Evolutionary conservation across 2,329 filamentous ascomycete genomes (phyloP).

Genomic region (Ophiostoma populinum): DNA sequence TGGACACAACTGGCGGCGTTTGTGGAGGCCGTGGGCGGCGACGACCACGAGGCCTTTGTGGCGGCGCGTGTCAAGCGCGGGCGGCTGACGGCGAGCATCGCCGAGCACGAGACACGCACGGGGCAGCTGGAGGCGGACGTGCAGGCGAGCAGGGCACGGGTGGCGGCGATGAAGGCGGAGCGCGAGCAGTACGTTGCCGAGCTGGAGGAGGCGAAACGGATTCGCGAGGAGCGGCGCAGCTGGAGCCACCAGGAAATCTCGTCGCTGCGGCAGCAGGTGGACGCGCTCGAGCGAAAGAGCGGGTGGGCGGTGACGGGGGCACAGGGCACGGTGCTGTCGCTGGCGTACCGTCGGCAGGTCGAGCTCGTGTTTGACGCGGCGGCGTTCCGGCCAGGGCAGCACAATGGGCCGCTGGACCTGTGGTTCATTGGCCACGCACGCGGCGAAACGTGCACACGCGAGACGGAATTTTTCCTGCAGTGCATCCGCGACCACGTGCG

Average conservation of each 20-base stretch:
- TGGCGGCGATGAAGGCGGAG: constrained; percentile 44
- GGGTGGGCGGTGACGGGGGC: constrained; percentile 59
- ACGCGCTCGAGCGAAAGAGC: constrained; percentile 44
- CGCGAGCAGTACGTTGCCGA: constrained; percentile 56
- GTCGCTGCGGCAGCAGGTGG: constrained; percentile 47
- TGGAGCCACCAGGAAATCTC: constrained; percentile 75
- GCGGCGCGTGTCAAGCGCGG: constrained; percentile 52
- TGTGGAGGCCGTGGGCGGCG: constrained; percentile 60
- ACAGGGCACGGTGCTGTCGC: constrained; percentile 44
- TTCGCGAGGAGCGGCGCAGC: constrained; percentile 75
- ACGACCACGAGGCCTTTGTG: constrained; percentile 64
- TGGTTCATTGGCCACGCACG: constrained; percentile 49
- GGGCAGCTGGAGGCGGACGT: constrained; percentile 49
- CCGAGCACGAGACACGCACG: constrained; percentile 50
- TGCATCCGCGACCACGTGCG: constrained; percentile 52
- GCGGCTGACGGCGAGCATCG: constrained; percentile 48
- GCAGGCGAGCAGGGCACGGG: constrained; percentile 45
- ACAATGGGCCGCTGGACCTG: constrained; percentile 45
- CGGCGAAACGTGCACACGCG: constrained; percentile 39
- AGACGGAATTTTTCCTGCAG: constrained; percentile 60
- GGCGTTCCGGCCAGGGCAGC: constrained; percentile 33
- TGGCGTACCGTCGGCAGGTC: constrained; percentile 56
- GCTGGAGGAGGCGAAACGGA: constrained; percentile 65
- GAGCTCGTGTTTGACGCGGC: constrained; percentile 55
- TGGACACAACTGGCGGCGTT: constrained; percentile 44